These are phyloP conservation scores for Calonectria honghensis DNA, from an alignment of 2,329 filamentous ascomycete species.

Conservation along the genomic window DNA sequence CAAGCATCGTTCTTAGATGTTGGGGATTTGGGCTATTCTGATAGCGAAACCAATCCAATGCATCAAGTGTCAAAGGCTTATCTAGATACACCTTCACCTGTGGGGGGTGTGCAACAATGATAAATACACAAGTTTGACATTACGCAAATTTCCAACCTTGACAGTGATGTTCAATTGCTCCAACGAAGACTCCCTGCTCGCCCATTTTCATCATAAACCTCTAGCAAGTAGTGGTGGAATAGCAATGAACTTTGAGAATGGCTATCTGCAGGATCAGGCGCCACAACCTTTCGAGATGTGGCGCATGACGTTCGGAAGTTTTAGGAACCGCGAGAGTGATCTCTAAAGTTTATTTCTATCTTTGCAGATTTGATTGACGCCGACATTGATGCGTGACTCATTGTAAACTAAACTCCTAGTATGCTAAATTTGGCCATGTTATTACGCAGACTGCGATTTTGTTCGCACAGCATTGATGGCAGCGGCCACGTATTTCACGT, in stretches of 20 bases:
- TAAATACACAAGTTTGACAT: not conserved
- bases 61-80: not conserved
- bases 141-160: not conserved
- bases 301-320: not conserved
- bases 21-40: not conserved
- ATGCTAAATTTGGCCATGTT: not conserved
- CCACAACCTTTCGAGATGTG: not conserved
- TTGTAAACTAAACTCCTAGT: not conserved
- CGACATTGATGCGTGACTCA: slow-evolving; percentile 1
- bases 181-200: not conserved
- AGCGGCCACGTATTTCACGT: slow-evolving; percentile 93
- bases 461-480: slow-evolving; percentile 84
- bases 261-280: not conserved
- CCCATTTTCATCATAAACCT: too few species aligned
- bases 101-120: not conserved
- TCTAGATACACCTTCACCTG: not conserved
- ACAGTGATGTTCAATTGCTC: not conserved
- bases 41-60: not conserved
- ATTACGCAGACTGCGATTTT: slow-evolving; percentile 11
- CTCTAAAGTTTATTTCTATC: slow-evolving; percentile 22
- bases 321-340: not conserved
- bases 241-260: not conserved
- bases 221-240: not conserved
- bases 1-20: not conserved
- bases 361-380: not conserved